These are phyloP conservation scores for Diaporthe vaccinii DNA, from an alignment of 2,329 filamentous ascomycete species.

Conservation along the genomic window DNA sequence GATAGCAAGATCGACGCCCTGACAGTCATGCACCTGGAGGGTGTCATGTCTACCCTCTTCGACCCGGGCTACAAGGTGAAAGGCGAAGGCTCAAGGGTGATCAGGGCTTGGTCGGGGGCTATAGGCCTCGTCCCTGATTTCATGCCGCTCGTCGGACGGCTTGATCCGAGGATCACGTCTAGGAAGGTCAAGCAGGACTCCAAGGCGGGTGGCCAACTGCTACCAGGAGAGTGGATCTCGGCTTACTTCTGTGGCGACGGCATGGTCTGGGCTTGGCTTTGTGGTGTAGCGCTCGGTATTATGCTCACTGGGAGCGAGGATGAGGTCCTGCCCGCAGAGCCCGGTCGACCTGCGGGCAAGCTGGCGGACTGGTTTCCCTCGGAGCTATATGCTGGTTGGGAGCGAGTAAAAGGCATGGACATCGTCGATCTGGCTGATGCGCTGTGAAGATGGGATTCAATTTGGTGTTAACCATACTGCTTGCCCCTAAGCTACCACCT, in stretches of 20 bases:
- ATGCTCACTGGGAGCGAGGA: conserved; percentile 59
- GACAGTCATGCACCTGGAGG: conserved; percentile 55
- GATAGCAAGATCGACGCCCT: conserved; percentile 58
- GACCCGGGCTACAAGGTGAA: conserved; percentile 53
- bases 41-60: conserved; percentile 59
- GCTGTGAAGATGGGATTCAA: conserved; percentile 17
- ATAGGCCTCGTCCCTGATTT: conserved; percentile 62
- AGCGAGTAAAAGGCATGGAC: conserved; percentile 53
- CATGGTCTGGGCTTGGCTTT: conserved; percentile 68
- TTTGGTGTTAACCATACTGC: background rate
- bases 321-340: conserved; percentile 46
- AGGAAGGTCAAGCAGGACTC: conserved; percentile 37
- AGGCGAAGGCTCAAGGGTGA: conserved; percentile 47
- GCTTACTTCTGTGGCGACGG: conserved; percentile 66
- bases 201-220: background rate
- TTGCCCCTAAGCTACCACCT: background rate
- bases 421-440: conserved; percentile 51
- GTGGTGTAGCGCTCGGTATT: conserved; percentile 60
- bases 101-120: conserved; percentile 64
- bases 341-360: conserved; percentile 53
- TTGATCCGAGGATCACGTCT: conserved; percentile 51
- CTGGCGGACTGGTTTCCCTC: conserved; percentile 57
- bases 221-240: conserved; percentile 63
- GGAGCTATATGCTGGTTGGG: conserved; percentile 51
- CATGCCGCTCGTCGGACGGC: conserved; percentile 62